Percentiles rank a stretch among this genome's conserved stretches.
These are phyloP conservation scores for Chimonanthus praecox DNA, from an alignment of 164 flowering plant species.

Conservation along the genomic window DNA sequence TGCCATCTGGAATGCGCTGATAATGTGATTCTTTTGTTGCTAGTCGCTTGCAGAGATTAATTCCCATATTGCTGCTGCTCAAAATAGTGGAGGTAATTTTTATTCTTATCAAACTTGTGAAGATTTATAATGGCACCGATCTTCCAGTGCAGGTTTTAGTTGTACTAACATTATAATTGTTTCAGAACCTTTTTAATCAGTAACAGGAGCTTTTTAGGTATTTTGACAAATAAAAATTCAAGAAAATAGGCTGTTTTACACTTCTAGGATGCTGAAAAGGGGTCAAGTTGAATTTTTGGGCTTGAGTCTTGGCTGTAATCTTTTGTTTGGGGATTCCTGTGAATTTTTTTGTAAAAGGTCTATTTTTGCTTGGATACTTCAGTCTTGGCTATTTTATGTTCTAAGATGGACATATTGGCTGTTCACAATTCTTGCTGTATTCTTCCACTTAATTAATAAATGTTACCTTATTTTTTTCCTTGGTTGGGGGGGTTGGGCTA, in stretches of 20 bases:
- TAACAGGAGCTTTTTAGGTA: neutral
- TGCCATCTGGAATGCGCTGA: conserved; percentile 12
- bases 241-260: neutral
- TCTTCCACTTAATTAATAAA: no score
- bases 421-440: no score
- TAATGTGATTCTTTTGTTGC: conserved; percentile 20
- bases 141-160: neutral
- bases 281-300: neutral
- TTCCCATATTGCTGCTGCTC: conserved; percentile 60
- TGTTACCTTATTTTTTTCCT: no score
- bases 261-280: neutral
- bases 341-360: no score
- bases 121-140: neutral
- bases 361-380: no score
- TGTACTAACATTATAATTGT: neutral
- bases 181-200: no score
- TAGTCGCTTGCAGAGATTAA: conserved; percentile 95
- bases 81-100: conserved; percentile 79
- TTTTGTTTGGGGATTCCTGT: no score
- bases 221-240: neutral
- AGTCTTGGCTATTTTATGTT: no score
- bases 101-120: neutral
- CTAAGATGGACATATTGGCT: no score
- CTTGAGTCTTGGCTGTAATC: no score
- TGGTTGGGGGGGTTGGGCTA: no score